Conservation (phyloP, 305 asterid species). For the Solanum hybrid region DNA sequence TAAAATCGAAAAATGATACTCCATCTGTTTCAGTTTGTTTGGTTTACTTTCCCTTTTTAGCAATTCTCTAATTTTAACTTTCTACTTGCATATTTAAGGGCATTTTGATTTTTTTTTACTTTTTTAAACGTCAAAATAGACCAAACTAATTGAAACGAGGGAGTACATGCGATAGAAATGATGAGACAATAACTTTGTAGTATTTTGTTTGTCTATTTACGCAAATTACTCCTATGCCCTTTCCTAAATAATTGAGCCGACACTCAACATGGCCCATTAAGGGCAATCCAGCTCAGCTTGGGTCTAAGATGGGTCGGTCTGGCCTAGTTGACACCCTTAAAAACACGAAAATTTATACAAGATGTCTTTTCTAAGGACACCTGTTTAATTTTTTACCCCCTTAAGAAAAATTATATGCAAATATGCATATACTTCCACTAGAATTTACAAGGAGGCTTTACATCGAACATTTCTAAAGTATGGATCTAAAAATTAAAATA, state of each 20-base stretch:
- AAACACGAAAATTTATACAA: neutral
- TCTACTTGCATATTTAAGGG: neutral
- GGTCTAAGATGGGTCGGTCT: neutral
- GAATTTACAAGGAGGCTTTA: neutral
- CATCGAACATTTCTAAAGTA: neutral
- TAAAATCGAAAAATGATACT: constrained; percentile 6
- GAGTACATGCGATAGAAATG: neutral
- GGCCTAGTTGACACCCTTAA: neutral
- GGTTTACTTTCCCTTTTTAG: neutral
- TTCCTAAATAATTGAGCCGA: neutral
- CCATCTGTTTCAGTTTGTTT: neutral
- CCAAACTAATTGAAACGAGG: too few relatives aligned
- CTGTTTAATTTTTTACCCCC: neutral
- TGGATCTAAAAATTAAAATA: neutral
- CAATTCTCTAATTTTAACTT: neutral
- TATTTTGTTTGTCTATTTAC: neutral
- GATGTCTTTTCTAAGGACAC: neutral
- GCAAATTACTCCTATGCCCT: neutral
- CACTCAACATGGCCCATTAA: neutral
- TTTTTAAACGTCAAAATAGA: too few relatives aligned
- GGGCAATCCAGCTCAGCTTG: neutral
- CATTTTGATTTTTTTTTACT: neutral
- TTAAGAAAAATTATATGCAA: neutral
- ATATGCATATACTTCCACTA: neutral
- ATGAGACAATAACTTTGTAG: neutral